phyloP scores from a whole-genome alignment of 306 rosid species.

The Citrullus amarus region DNA sequence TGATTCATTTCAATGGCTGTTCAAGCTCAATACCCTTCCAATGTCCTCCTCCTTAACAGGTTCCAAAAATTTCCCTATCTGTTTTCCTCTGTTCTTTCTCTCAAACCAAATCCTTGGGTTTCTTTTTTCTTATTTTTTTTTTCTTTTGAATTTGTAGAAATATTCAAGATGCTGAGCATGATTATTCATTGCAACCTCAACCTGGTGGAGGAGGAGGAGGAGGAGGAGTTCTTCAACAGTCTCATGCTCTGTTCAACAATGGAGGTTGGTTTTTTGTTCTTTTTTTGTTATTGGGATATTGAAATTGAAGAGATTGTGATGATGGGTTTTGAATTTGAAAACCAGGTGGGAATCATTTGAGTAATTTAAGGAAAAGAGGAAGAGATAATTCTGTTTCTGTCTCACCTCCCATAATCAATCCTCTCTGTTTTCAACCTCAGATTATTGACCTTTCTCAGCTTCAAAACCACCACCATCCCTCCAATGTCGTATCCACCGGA shows the following conservation, averaged over 20 bases:
- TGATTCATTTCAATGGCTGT: constrained; percentile 56
- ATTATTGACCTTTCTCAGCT: constrained; percentile 75
- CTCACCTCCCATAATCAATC: constrained; percentile 19
- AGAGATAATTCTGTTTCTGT: constrained; percentile 39
- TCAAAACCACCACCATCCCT: constrained; percentile 37
- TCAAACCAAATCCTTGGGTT: background rate
- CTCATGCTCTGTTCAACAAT: constrained; percentile 60
- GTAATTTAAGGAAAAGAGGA: constrained; percentile 53
- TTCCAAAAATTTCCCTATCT: constrained; percentile 1
- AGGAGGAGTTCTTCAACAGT: constrained; percentile 51
- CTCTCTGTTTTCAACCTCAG: constrained; percentile 49
- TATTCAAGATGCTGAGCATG: constrained; percentile 49
- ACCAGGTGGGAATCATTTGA: background rate
- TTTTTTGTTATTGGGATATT: background rate
- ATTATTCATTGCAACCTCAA: constrained; percentile 53
- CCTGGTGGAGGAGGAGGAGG: constrained; percentile 26
- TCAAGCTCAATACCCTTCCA: constrained; percentile 97
- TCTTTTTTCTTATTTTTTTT: background rate
- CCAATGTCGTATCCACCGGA: constrained; percentile 84
- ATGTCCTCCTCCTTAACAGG: constrained; percentile 67
- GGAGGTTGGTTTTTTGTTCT: constrained; percentile 16
- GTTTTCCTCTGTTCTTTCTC: background rate
- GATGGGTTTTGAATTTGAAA: background rate
- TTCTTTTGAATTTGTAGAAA: constrained; percentile 28
- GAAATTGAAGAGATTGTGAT: background rate